Base-by-base conservation (phyloP, 768 basidiomycete genomes). In the Gymnopilus dilepis region DNA sequence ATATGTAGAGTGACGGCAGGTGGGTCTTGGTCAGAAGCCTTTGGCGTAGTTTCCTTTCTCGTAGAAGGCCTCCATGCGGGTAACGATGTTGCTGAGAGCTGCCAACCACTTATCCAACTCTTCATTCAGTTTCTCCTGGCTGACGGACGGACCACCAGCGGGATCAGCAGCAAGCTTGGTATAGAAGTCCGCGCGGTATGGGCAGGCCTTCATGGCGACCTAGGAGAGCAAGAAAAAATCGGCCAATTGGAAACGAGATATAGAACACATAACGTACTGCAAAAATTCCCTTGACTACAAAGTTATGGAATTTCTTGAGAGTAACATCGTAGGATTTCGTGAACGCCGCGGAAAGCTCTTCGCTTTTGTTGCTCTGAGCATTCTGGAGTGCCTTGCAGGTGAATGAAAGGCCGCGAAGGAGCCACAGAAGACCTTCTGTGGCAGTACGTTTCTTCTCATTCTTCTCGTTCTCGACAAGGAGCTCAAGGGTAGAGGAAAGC, bases 371-470 rank as follows among this genome's bases (percentile, higher is more conserved):
- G 3, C 77, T 80, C 68, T 94, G 90, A 0, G 89, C 84, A 45
- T 82, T 78, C 64, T 90, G 83, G 24, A 99, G 85, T 0, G 91
- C 91, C 59, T 84, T 80, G 76, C 89, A 87, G 33, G 97, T 99
- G 80, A 99, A 99, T 28, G 86, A 85, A 55, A 96, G 85, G 2
- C 95, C 97, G 30, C 95, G 88, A 50, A 95, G 83, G 51, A 99
- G 84, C 97, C 97, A 99, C 76, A 98, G 77, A 57, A 98, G 83
- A 15, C 94, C 95, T 70, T 96, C 90, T 0, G 96, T 97, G 2
- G 97, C 94, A 0, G 85, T 83, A 15, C 86, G 84, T 76, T 95
- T 95, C 84, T 95, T 94, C 77, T 94, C 91, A 22, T 76, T 77
- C 74, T 92, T 89, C 77, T 99, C 97, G 69, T 90, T 90, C 69